These are phyloP conservation scores for Cicer chorassanicum DNA, from an alignment of 306 rosid species.

Conservation along the genomic window DNA sequence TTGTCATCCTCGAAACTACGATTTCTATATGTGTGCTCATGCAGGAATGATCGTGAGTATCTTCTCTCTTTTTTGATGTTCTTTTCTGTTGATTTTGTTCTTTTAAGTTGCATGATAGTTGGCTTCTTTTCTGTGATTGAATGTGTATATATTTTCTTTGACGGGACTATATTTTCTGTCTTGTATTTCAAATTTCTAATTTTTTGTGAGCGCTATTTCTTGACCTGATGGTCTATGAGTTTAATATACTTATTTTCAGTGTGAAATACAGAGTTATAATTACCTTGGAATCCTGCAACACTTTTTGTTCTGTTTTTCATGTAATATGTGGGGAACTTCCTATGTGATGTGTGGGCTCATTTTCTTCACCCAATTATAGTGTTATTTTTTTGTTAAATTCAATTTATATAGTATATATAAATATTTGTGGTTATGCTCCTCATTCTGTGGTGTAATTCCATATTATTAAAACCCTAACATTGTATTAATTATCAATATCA, in stretches of 20 bases:
- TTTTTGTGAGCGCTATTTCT: too few relatives aligned
- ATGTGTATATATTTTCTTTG: neutral
- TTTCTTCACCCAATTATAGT: neutral
- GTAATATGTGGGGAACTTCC: neutral
- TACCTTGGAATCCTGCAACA: neutral
- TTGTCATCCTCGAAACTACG: slow-evolving; percentile 88
- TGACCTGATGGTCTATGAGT: neutral
- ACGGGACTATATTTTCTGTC: neutral
- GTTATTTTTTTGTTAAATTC: neutral
- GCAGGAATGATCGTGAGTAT: slow-evolving; percentile 95
- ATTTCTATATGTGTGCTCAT: slow-evolving; percentile 92
- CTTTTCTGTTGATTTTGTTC: neutral
- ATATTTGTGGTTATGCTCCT: neutral
- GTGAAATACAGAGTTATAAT: neutral
- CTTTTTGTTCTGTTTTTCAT: neutral
- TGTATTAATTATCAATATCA: neutral
- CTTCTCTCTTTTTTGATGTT: neutral
- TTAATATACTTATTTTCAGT: neutral
- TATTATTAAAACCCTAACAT: neutral
- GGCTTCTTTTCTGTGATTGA: neutral
- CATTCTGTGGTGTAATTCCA: neutral
- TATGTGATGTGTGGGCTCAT: neutral
- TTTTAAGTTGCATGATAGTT: neutral
- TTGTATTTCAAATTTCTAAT: too few relatives aligned
- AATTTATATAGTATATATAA: neutral